Percentiles rank a stretch among this genome's conserved stretches.
phyloP scores from a whole-genome alignment of 2,329 filamentous ascomycete species.

The Alternaria longipes region DNA sequence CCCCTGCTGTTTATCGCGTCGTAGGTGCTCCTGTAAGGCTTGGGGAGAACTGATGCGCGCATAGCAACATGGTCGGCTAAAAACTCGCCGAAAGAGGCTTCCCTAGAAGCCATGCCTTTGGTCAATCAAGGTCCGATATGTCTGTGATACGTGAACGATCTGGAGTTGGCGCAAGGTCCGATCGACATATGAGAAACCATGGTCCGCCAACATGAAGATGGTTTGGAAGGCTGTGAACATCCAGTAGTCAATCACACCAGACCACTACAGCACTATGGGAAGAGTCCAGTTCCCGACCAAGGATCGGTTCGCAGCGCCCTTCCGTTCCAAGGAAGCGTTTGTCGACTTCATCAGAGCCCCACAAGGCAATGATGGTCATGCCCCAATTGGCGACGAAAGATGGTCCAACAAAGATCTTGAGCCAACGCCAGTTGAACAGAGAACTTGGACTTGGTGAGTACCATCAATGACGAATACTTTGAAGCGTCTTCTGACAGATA shows the following conservation, averaged over 20 bases:
- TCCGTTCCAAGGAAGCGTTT: conserved; percentile 32
- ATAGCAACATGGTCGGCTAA: conserved; percentile 18
- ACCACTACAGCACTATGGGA: conserved; percentile 11
- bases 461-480: no score
- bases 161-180: conserved; percentile 5
- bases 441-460: conserved; percentile 37
- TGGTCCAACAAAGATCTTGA: conserved; percentile 40
- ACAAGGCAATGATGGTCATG: conserved; percentile 23
- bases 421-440: conserved; percentile 31
- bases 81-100: conserved; percentile 13
- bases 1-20: conserved; percentile 11
- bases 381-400: conserved; percentile 26
- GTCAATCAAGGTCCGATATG: conserved; percentile 6
- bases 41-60: not conserved
- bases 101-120: not conserved
- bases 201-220: conserved; percentile 7
- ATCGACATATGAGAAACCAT: conserved; percentile 15
- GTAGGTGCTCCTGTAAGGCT: not conserved
- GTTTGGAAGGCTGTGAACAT: not conserved
- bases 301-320: conserved; percentile 16
- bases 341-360: conserved; percentile 11
- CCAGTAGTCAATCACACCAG: not conserved
- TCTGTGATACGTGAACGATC: conserved; percentile 14
- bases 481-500: not conserved
- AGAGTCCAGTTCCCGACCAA: conserved; percentile 14